Evolutionary conservation across 208 protist genomes (phyloP).

Genomic region (Trypanosoma scelopori): DNA sequence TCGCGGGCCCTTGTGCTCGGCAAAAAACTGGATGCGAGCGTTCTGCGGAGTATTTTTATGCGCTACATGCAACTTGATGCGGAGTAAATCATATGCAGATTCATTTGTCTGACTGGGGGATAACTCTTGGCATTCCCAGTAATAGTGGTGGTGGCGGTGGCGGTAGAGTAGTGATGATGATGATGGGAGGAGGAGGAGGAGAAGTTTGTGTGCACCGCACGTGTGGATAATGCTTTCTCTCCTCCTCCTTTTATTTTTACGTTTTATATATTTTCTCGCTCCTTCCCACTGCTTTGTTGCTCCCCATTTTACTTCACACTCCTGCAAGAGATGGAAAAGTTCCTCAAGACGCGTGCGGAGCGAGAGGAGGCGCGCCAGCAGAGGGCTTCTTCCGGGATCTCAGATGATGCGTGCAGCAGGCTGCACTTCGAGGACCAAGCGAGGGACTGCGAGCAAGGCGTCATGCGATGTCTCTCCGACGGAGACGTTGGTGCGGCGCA

Average conservation of each 20-base stretch:
- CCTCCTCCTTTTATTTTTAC: constrained; percentile 2
- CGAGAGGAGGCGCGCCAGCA: constrained; percentile 53
- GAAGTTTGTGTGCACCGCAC: too few relatives aligned
- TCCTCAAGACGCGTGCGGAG: constrained; percentile 69
- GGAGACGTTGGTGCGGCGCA: constrained; percentile 41
- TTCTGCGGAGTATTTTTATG: constrained; percentile 63
- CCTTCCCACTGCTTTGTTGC: neutral
- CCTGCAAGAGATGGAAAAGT: constrained; percentile 47
- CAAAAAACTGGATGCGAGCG: constrained; percentile 54
- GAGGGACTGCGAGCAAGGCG: constrained; percentile 33
- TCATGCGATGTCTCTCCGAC: constrained; percentile 28
- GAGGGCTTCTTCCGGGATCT: constrained; percentile 33
- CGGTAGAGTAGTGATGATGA: too few relatives aligned
- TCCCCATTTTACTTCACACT: constrained; percentile 12
- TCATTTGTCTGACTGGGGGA: constrained; percentile 2
- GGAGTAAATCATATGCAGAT: neutral
- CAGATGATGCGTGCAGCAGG: constrained; percentile 33
- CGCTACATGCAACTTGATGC: constrained; percentile 38
- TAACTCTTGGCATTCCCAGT: too few relatives aligned
- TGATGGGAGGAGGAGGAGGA: too few relatives aligned
- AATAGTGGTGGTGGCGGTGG: too few relatives aligned
- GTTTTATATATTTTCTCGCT: too few relatives aligned
- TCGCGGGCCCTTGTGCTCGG: constrained; percentile 74
- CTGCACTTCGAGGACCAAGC: constrained; percentile 65
- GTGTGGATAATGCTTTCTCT: too few relatives aligned